These are phyloP conservation scores for Alternaria ventricosa DNA, from an alignment of 2,329 filamentous ascomycete genomes.

Conservation along the genomic window DNA sequence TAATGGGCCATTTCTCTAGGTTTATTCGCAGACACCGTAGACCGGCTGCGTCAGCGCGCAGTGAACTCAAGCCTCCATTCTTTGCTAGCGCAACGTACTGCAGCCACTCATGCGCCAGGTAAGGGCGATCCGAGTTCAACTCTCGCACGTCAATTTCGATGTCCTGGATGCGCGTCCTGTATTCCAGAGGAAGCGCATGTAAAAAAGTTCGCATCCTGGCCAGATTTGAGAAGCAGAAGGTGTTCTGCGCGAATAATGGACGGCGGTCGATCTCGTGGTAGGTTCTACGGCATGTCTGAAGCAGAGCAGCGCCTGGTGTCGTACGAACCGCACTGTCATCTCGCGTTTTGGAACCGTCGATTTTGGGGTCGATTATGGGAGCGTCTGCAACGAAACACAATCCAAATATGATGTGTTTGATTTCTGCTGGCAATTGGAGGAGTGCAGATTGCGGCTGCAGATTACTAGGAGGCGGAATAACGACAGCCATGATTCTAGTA, in stretches of 20 bases:
- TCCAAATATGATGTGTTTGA: conserved; percentile 43
- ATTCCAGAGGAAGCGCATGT: conserved; percentile 21
- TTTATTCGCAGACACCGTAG: conserved; percentile 45
- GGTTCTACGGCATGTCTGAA: conserved; percentile 46
- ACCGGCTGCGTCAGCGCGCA: conserved; percentile 37
- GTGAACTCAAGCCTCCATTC: conserved; percentile 23
- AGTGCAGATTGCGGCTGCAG: conserved; percentile 42
- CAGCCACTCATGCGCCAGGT: conserved; percentile 43
- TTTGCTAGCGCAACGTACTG: conserved; percentile 42
- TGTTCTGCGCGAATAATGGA: conserved; percentile 42
- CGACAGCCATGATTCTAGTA: conserved; percentile 9
- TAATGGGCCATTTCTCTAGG: conserved; percentile 43
- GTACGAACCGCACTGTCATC: background rate
- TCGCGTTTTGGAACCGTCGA: background rate
- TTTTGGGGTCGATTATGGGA: conserved; percentile 34
- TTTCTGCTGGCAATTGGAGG: conserved; percentile 42
- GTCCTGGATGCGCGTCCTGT: conserved; percentile 34
- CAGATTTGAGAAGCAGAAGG: conserved; percentile 47
- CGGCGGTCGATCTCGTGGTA: conserved; percentile 43
- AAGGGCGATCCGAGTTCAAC: conserved; percentile 32
- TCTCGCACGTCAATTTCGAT: conserved; percentile 48
- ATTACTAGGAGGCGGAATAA: conserved; percentile 23
- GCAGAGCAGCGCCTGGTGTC: conserved; percentile 34
- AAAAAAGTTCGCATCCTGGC: conserved; percentile 42
- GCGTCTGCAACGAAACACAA: conserved; percentile 33